phyloP scores from a whole-genome alignment of 306 rosid species.

The Citrullus colocynthis region DNA sequence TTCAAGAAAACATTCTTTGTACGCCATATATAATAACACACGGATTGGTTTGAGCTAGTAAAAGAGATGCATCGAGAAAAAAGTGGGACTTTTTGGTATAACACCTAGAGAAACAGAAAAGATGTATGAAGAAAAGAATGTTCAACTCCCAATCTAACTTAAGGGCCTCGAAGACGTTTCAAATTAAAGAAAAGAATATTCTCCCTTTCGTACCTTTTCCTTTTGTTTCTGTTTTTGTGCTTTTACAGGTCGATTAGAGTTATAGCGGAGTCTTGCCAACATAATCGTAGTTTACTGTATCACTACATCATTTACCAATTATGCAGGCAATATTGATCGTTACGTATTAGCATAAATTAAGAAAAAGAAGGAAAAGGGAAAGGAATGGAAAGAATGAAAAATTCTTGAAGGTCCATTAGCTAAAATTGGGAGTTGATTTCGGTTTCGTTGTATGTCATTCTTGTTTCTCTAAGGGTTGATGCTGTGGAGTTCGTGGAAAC shows the following conservation, averaged over 20 bases:
- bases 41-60: constrained; percentile 63
- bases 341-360: background rate
- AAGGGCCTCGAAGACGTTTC: background rate
- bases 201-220: background rate
- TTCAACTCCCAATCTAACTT: background rate
- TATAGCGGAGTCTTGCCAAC: background rate
- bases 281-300: background rate
- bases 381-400: background rate
- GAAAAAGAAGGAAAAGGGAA: background rate
- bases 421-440: background rate
- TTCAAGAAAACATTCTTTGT: background rate
- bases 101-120: constrained; percentile 19
- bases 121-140: background rate
- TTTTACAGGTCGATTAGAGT: background rate
- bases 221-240: background rate
- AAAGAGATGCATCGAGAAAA: constrained; percentile 28
- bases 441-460: background rate
- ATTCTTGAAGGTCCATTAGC: background rate
- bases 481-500: constrained; percentile 17
- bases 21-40: too few relatives aligned
- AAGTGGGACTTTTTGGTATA: constrained; percentile 25
- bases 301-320: background rate
- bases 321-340: too few relatives aligned
- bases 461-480: constrained; percentile 21
- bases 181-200: background rate